Evolutionary conservation across 140 eudicot genomes (phyloP), one percentile per base, ranked within the genome.

Genomic region (Oenanthe javanica): DNA sequence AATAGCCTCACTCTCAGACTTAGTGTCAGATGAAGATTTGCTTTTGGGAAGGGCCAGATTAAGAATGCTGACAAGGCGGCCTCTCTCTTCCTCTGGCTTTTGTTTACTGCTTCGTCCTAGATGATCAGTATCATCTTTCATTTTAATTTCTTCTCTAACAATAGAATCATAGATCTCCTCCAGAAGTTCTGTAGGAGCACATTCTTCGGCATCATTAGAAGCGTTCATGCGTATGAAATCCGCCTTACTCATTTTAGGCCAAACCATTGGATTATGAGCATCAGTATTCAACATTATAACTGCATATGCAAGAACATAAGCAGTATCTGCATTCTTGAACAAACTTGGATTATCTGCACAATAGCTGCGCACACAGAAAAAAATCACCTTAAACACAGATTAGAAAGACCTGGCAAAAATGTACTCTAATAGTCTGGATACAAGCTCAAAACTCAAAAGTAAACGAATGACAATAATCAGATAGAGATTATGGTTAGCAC

Each of bases 221-320:
- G 95, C 87, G 82, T 95, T 95, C 87, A 95, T 90, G 69, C 99
- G 92, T 81, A 95, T 87, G 87, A 95, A 95, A 82, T 95, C 97
- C 40, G 88, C 87, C 84, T 95, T 95, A 14, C 97, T 86, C 99
- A 95, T 95, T 88, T 92, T 95, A 12, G 99, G 93, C 92, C 93
- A 92, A 79, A 95, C 97, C 97, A 90, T 87, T 76, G 99, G 99
- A 82, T 95, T 92, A 86, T 95, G 99, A 87, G 97, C 99, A 89
- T 95, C 99, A 19, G 99, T 95, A 82, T 95, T 95, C 82, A 95
- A 84, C 99, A 95, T 89, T 84, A 95, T 95, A 81, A 95, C 99
- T 40, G 99, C 99, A 89, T 95, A 95, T n/a, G 99, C 99, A 79
- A 95, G 97, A 78, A 95, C 92, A 84, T 95, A 95, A 2, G 99